Base-by-base conservation (phyloP, 2,329 filamentous ascomycete species). In the Apiospora aurea region DNA sequence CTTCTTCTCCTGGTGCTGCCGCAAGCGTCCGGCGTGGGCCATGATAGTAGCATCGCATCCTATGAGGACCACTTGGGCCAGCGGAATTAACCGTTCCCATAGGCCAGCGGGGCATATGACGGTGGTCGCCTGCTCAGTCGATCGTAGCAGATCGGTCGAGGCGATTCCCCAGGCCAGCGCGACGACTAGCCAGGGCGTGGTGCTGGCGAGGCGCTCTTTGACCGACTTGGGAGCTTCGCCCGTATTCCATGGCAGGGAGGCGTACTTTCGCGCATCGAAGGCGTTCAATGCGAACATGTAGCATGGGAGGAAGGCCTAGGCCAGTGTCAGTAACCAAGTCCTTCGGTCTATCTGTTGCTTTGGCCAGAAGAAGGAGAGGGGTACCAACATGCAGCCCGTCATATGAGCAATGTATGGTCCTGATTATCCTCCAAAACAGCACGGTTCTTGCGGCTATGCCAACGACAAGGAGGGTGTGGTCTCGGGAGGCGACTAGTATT, bases 331-430 rank as follows among this genome's bases (percentile, higher is more conserved):
- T n/a, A 46, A 29, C 41, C 66, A 34, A 14, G 1, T 2, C 41
- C 18, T 24, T 29, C 41, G 21, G 21, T 72, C 11, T 70, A 61
- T 26, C 41, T 26, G 14, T 21, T 21, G 38, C 5, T 3, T 51
- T n/a, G 38, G 21, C 1, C 29, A 61, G 69, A 29, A n/a, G 24
- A 64, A 26, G 24, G 49, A 26, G 24, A 46, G 24, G 21, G 57
- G 34, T 18, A 76, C 79, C 43, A 73, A 82, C 81, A 75, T 81
- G 76, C 51, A 82, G 72, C 18, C 81, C 81, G 49, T 79, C 77
- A 75, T 75, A 80, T 51, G 80, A 82, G 73, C 76, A 82, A 72
- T 79, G 80, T 10, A 81, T 78, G 2, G 78, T 80, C 11, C 80
- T 77, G 26, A 78, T 78, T 5, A 77, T 75, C 43, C 76, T 75